A percentile compares a stretch with the other conserved stretches of the same genome.
Conservation (phyloP, 176 grass and related monocot species). For the Themeda triandra region DNA sequence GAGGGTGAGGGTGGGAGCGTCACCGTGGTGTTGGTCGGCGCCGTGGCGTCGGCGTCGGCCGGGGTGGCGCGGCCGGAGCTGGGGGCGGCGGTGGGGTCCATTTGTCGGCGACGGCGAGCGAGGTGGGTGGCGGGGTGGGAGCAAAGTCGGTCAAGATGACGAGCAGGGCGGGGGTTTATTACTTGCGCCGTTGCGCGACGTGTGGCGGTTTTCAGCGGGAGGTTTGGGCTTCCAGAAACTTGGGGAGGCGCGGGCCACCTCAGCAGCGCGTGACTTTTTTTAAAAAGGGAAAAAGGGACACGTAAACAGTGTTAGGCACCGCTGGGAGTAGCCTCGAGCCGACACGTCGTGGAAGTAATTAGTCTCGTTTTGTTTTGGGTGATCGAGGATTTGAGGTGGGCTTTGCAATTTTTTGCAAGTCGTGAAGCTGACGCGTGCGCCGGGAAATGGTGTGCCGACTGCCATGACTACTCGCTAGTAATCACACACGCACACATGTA, state of each 20-base stretch:
- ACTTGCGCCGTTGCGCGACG: background rate
- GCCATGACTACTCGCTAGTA: too few relatives aligned
- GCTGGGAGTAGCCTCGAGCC: background rate
- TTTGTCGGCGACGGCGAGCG: too few relatives aligned
- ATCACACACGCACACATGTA: too few relatives aligned
- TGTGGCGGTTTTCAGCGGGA: background rate
- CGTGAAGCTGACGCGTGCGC: background rate
- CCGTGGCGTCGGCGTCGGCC: background rate
- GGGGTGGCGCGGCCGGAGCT: background rate
- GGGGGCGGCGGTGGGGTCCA: constrained; percentile 8
- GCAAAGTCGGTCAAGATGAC: too few relatives aligned
- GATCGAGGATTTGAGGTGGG: background rate
- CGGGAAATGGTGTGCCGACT: too few relatives aligned
- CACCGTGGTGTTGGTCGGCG: constrained; percentile 26
- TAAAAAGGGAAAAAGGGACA: background rate
- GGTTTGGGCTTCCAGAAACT: constrained; percentile 7
- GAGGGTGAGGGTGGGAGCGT: constrained; percentile 45
- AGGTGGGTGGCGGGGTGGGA: too few relatives aligned
- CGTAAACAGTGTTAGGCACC: background rate
- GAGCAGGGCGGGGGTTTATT: background rate
- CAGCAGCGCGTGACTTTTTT: background rate
- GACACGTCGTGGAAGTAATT: background rate
- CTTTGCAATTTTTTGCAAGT: background rate
- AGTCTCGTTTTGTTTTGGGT: too few relatives aligned
- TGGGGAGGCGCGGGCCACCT: background rate